phyloP scores from a whole-genome alignment of 139 green algal genomes.

The Nannochloris sp. region DNA sequence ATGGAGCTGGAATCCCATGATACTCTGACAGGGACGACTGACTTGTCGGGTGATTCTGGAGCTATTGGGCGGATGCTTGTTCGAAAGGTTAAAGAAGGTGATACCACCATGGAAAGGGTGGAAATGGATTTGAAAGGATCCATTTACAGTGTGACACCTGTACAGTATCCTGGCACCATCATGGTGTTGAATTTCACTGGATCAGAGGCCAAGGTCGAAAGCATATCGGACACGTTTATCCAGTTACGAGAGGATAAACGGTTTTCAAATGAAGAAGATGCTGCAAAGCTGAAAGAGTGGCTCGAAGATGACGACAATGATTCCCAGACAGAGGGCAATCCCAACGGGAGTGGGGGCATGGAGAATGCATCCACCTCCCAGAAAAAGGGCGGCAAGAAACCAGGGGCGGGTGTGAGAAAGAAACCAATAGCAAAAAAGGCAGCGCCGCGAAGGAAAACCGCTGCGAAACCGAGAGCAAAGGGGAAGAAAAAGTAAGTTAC shows the following conservation, averaged over 20 bases:
- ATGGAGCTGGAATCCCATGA: slow-evolving; percentile 12
- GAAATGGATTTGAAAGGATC: slow-evolving; percentile 11
- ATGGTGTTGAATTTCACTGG: slow-evolving; percentile 23
- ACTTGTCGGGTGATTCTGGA: slow-evolving; percentile 27
- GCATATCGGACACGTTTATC: slow-evolving; percentile 19
- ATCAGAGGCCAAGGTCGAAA: slow-evolving; percentile 26
- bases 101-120: background rate
- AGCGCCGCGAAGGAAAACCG: background rate
- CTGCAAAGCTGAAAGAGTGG: background rate
- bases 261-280: background rate
- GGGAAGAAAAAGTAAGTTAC: background rate
- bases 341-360: background rate
- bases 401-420: background rate
- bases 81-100: background rate
- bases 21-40: slow-evolving; percentile 16
- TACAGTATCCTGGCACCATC: slow-evolving; percentile 15
- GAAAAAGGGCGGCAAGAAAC: background rate
- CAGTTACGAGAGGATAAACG: slow-evolving; percentile 16
- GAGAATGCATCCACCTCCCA: background rate
- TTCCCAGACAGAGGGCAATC: background rate
- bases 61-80: slow-evolving; percentile 26
- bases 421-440: background rate
- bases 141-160: slow-evolving; percentile 22
- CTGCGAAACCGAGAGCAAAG: no score
- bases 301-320: slow-evolving; percentile 15